Conservation (phyloP, 495 filamentous ascomycete species). For the Aspergillus avenaceus region DNA sequence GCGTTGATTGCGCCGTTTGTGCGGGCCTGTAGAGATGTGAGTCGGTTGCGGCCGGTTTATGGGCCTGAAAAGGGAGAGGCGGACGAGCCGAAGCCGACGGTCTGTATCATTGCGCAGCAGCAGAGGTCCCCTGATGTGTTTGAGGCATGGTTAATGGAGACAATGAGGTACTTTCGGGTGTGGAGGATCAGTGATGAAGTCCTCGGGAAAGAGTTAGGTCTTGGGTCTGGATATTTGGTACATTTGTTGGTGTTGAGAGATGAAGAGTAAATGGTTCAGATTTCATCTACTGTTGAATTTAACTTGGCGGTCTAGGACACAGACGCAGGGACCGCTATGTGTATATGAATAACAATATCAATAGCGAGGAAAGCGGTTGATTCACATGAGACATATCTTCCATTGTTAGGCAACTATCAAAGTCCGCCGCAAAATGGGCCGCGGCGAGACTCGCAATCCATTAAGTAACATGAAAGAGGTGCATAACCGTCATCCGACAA, state of each 20-base stretch:
- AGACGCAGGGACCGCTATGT: no score
- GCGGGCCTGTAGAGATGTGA: constrained; percentile 76
- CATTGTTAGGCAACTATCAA: neutral
- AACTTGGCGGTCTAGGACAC: no score
- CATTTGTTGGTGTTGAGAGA: constrained; percentile 34
- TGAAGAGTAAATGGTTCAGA: no score
- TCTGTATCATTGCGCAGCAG: constrained; percentile 81
- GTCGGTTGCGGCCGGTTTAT: constrained; percentile 48
- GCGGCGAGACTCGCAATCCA: neutral
- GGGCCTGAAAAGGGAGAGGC: neutral
- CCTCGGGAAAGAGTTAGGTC: constrained; percentile 50
- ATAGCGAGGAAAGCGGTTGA: no score
- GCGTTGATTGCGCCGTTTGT: constrained; percentile 77
- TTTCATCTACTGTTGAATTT: no score
- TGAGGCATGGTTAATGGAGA: constrained; percentile 70
- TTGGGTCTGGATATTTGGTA: constrained; percentile 44
- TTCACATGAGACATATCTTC: neutral
- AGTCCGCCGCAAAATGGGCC: neutral
- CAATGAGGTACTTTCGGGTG: constrained; percentile 60
- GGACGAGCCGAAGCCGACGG: constrained; percentile 35
- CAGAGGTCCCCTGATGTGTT: constrained; percentile 81
- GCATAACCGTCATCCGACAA: neutral
- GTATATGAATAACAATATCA: no score
- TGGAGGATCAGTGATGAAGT: constrained; percentile 72
- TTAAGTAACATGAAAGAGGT: neutral